Evolutionary conservation across 768 basidiomycete species (phyloP).

Genomic region (Leccinum sublutescens): DNA sequence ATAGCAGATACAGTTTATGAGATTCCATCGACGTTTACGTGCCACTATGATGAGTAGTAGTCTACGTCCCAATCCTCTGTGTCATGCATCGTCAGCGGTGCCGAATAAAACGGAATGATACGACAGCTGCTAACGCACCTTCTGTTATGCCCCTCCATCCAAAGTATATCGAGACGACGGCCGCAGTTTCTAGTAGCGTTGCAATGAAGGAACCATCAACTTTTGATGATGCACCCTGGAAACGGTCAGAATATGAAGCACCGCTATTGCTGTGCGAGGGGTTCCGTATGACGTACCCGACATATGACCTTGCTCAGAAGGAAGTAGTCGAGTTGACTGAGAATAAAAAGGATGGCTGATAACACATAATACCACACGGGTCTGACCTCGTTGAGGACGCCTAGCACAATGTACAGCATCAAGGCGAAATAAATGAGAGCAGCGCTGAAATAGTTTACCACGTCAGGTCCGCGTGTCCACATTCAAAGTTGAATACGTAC

Average conservation of each 20-base stretch:
- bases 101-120: background rate
- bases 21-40: background rate
- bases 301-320: conserved; percentile 78
- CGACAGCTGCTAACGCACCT: conserved; percentile 46
- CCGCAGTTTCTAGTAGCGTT: conserved; percentile 76
- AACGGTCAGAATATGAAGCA: conserved; percentile 12
- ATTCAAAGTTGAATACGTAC: conserved; percentile 41
- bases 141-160: conserved; percentile 92
- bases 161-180: conserved; percentile 64
- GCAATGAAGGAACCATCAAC: conserved; percentile 88
- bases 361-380: conserved; percentile 80
- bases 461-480: conserved; percentile 1
- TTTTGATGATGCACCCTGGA: conserved; percentile 58
- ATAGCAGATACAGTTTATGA: conserved; percentile 13
- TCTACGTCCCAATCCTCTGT: conserved; percentile 53
- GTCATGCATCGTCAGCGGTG: conserved; percentile 3
- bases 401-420: conserved; percentile 80
- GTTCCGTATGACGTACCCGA: conserved; percentile 38
- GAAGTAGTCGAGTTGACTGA: conserved; percentile 82
- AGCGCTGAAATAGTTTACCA: conserved; percentile 40
- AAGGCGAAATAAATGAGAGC: conserved; percentile 66
- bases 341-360: conserved; percentile 72
- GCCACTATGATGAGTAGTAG: conserved; percentile 41
- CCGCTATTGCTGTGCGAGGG: background rate
- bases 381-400: conserved; percentile 70